phyloP scores from a whole-genome alignment of 176 grass and related monocot species.

The Zea luxurians region DNA sequence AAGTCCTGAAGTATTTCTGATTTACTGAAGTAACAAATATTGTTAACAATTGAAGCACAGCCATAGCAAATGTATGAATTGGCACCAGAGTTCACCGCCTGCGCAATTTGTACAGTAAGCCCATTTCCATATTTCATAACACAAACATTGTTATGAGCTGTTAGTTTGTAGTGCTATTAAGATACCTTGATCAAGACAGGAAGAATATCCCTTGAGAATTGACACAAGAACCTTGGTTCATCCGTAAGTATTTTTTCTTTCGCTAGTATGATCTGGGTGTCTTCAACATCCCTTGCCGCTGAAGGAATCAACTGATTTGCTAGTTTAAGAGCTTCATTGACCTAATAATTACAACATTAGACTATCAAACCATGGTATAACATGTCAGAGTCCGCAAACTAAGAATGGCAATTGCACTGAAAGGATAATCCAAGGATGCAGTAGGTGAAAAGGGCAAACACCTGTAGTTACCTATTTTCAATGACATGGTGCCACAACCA shows the following conservation, averaged over 20 bases:
- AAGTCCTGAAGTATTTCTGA: constrained; percentile 81
- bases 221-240: constrained; percentile 74
- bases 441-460: not conserved
- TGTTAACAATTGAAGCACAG: constrained; percentile 80
- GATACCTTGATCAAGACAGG: constrained; percentile 92
- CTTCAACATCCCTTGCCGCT: constrained; percentile 52
- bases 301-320: constrained; percentile 84
- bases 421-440: not conserved
- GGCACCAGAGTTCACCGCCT: constrained; percentile 91
- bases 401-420: constrained; percentile 13
- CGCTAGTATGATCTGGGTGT: constrained; percentile 57
- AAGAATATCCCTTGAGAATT: constrained; percentile 83
- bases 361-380: constrained; percentile 26
- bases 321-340: constrained; percentile 86
- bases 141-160: constrained; percentile 17
- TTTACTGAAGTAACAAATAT: constrained; percentile 91
- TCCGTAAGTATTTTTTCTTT: constrained; percentile 88
- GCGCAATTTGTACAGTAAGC: constrained; percentile 30
- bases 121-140: constrained; percentile 42
- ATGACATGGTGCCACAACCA: not conserved
- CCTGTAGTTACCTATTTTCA: not conserved
- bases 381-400: not conserved
- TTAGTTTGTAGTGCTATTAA: constrained; percentile 36
- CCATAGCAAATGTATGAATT: constrained; percentile 80
- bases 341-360: constrained; percentile 50